phyloP scores from a whole-genome alignment of 495 filamentous ascomycete genomes.

The Ramalina intermedia region DNA sequence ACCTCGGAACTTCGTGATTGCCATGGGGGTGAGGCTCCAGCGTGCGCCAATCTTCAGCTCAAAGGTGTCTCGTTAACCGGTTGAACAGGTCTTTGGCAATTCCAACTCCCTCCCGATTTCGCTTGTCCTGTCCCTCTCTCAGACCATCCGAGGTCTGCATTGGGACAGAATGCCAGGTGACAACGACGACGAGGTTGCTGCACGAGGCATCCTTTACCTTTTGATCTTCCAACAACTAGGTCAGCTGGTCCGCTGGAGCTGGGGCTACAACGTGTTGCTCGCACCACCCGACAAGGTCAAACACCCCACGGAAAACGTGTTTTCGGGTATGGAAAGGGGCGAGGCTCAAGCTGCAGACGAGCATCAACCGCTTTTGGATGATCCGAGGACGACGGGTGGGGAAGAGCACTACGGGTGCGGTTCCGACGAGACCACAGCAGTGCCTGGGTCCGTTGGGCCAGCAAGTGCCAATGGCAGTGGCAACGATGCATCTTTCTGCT shows the following conservation, averaged over 20 bases:
- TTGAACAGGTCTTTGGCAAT: constrained; percentile 71
- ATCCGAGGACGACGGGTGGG: constrained; percentile 10
- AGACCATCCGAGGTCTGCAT: constrained; percentile 80
- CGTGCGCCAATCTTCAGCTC: background rate
- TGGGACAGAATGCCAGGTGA: constrained; percentile 85
- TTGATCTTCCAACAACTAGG: constrained; percentile 96
- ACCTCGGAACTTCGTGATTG: constrained; percentile 81
- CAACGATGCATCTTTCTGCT: constrained; percentile 4
- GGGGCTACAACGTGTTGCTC: constrained; percentile 88
- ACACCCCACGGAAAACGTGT: constrained; percentile 36
- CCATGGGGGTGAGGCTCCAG: constrained; percentile 62
- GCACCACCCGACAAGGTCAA: constrained; percentile 62
- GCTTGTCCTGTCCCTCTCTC: constrained; percentile 80
- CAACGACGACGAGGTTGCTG: constrained; percentile 88
- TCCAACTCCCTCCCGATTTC: constrained; percentile 97
- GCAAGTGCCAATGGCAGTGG: constrained; percentile 3
- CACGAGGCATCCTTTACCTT: constrained; percentile 86
- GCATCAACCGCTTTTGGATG: constrained; percentile 17
- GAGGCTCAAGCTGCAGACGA: constrained; percentile 41
- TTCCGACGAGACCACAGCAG: constrained; percentile 14
- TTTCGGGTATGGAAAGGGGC: constrained; percentile 45
- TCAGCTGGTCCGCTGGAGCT: constrained; percentile 91
- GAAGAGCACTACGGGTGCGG: constrained; percentile 25
- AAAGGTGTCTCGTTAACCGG: background rate
- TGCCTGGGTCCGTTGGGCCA: background rate